A percentile compares a stretch with the other conserved stretches of the same genome.
phyloP scores from a whole-genome alignment of 1,284 basidiomycete genomes.

The Moniliophthora roreri region DNA sequence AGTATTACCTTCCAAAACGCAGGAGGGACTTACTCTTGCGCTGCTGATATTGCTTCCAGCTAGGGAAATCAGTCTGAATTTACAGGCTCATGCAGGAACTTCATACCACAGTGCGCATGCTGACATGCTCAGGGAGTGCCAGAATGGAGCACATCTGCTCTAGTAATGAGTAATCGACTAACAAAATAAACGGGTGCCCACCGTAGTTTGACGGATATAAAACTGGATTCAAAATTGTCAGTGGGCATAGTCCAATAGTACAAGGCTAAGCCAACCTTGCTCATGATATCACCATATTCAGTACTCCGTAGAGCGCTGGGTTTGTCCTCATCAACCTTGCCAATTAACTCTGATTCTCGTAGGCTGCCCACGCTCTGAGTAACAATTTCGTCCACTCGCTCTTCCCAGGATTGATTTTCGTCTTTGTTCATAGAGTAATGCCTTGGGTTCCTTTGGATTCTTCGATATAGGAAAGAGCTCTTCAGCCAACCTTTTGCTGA shows the following conservation, averaged over 20 bases:
- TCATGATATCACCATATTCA: constrained; percentile 82
- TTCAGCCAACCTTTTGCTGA: constrained; percentile 81
- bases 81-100: constrained; percentile 6
- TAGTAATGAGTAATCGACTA: background rate
- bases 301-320: constrained; percentile 52
- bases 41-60: constrained; percentile 63
- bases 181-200: constrained; percentile 27
- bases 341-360: constrained; percentile 58
- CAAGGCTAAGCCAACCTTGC: constrained; percentile 54
- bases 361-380: constrained; percentile 63
- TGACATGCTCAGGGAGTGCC: constrained; percentile 51
- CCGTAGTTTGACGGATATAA: constrained; percentile 71
- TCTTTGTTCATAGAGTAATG: constrained; percentile 70
- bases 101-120: constrained; percentile 65
- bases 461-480: constrained; percentile 79
- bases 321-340: constrained; percentile 34
- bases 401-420: constrained; percentile 64
- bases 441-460: constrained; percentile 79
- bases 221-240: constrained; percentile 41
- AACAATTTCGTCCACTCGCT: constrained; percentile 71
- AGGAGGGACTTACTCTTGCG: constrained; percentile 84
- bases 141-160: constrained; percentile 68
- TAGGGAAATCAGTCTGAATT: constrained; percentile 26
- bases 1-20: too few species aligned
- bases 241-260: constrained; percentile 1